These are phyloP conservation scores for Komagataella phaffii DNA, from an alignment of 805 yeast genomes.

Conservation along the genomic window DNA sequence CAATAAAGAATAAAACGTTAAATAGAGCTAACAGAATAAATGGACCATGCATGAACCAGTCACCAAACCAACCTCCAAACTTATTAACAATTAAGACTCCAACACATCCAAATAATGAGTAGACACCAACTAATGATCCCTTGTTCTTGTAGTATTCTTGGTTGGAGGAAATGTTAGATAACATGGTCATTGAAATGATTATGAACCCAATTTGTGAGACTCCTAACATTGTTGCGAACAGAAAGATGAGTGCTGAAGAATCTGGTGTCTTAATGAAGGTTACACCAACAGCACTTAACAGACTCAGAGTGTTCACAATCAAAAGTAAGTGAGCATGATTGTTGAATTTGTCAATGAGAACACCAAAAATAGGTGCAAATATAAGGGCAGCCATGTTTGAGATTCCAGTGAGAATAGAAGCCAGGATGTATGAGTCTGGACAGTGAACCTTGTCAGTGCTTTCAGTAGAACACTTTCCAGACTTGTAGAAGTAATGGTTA, in stretches of 20 bases:
- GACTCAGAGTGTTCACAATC: conserved; percentile 27
- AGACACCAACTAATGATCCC: conserved; percentile 61
- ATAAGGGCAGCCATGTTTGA: conserved; percentile 43
- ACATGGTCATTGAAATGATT: conserved; percentile 49
- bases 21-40: conserved; percentile 33
- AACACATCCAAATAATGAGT: conserved; percentile 53
- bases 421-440: conserved; percentile 47
- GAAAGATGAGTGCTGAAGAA: conserved; percentile 18
- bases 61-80: conserved; percentile 50
- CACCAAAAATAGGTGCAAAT: conserved; percentile 53
- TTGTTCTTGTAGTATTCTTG: conserved; percentile 28
- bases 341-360: conserved; percentile 31
- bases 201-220: conserved; percentile 49
- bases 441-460: conserved; percentile 27
- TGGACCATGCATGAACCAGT: conserved; percentile 43
- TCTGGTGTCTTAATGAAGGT: conserved; percentile 20
- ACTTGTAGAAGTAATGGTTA: conserved; percentile 36
- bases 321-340: conserved; percentile 17
- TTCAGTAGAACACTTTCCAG: conserved; percentile 32
- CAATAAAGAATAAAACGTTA: conserved; percentile 16
- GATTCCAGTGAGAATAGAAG: conserved; percentile 62
- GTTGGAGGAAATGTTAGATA: conserved; percentile 22
- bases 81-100: conserved; percentile 50
- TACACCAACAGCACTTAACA: conserved; percentile 26
- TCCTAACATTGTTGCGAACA: conserved; percentile 37